phyloP scores from a whole-genome alignment of 257 asterid genomes.

The Scutellaria barbata region DNA sequence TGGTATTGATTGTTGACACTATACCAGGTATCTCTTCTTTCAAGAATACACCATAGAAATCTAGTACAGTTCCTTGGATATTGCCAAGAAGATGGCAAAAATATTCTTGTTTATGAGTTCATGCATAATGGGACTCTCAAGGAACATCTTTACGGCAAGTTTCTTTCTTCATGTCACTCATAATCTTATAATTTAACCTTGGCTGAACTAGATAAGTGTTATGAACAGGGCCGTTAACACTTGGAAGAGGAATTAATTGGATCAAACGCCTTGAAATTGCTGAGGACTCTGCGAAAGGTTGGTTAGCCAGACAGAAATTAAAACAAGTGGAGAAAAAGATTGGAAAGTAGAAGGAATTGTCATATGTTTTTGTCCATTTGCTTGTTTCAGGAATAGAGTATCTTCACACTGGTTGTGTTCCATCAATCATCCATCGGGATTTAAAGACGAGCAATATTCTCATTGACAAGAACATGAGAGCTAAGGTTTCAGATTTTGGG shows the following conservation, averaged over 20 bases:
- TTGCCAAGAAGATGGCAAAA: conserved; percentile 95
- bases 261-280: conserved; percentile 96
- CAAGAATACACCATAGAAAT: conserved; percentile 98
- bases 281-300: conserved; percentile 96
- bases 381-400: conserved; percentile 87
- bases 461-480: conserved; percentile 88
- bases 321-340: not conserved
- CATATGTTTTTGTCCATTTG: conserved; percentile 21
- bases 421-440: conserved; percentile 96
- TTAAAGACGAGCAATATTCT: conserved; percentile 95
- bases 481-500: conserved; percentile 98
- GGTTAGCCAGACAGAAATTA: conserved; percentile 27
- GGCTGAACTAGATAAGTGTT: conserved; percentile 22
- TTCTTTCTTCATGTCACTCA: conserved; percentile 1
- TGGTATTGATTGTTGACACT: conserved; percentile 23
- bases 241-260: conserved; percentile 79
- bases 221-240: conserved; percentile 64
- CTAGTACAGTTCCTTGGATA: conserved; percentile 94
- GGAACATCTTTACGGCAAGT: conserved; percentile 86
- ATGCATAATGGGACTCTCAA: conserved; percentile 96
- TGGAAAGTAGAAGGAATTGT: conserved; percentile 13
- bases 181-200: not conserved
- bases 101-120: conserved; percentile 90
- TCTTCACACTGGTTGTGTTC: conserved; percentile 96
- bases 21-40: conserved; percentile 91